Base-by-base conservation (phyloP, 495 filamentous ascomycete species). In the Tuber borchii region DNA sequence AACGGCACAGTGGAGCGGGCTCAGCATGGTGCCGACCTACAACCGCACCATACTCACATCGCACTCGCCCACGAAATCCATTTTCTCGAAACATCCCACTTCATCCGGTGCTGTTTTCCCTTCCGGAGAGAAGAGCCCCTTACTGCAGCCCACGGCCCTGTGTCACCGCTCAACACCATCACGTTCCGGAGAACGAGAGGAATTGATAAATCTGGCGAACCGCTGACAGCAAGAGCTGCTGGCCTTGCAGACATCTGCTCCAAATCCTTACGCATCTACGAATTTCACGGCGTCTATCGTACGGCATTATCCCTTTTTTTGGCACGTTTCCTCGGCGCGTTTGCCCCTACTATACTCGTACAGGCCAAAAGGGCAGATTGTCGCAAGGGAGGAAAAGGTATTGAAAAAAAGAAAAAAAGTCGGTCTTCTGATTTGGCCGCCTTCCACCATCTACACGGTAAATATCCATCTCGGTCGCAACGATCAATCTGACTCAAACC, bases 381-480 rank as follows among this genome's bases (percentile, higher is more conserved):
- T 61, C 51, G 14, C 12, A 65, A 31, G 26, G 26, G 56, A 65
- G 26, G 56, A 34, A 65, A 65, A 65, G 12, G n/a, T 14, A 65
- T 34, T 7, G 26, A 9, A 56, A 56, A 56, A 26, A 31, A 26
- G 17, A 65, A 16, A 34, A 65, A 31, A 31, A 51, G 61, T 72
- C 70, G 73, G 78, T 51, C 75, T 73, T 44, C 75, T 20, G 45
- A 79, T 72, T 72, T 43, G 72, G 72, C 72, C 70, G 69, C 39
- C 72, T 44, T 75, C 72, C 61, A 37, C 73, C 56, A 31, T 75
- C 78, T 48, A 56, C 70, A 22, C 45, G 42, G 72, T 73, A 43
- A 70, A 75, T 70, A 73, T 39, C 51, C 72, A 72, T 74, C 71
- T 79, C 73, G 70, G 46, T 44, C 76, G 44, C 78, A 79, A 79